Evolutionary conservation across 139 green algal species (phyloP), one percentile per base, ranked within the genome.

Genomic region (Volvox reticuliferus): DNA sequence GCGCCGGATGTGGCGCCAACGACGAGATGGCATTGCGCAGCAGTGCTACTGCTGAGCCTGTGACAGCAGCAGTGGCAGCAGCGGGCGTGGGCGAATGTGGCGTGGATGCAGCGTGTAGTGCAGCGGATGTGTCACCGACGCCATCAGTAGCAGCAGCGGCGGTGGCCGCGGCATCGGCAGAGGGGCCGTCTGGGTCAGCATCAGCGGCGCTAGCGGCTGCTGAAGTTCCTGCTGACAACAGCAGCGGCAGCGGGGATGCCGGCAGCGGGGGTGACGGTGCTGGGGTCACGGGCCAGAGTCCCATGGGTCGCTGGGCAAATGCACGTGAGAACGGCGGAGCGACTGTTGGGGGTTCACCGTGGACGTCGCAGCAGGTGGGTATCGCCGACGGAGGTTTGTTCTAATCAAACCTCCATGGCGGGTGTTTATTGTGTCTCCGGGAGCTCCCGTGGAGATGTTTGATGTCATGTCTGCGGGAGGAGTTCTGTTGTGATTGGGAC

Each of bases 321-420:
- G 75, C 30, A 30, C 75, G 75, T 1, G 75, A 81, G 0, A 19
- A 32, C 19, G 73, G 73, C 73, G 73, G 24, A 22, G 67, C 14
- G 22, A 26, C 67, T 5, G 67, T 75, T 28, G 67, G 67, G 24
- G 73, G 24, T 21, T 32, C 73, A 22, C 2, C 73, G 24, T n/a
- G 73, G 24, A 19, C 73, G 73, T 79, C 73, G 26, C 73, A 79
- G 28, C 73, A 79, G 73, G 73, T 79, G 73, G 26, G 73, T 75
- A 12, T 26, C 22, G 6, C 24, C 67, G 67, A 28, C 6, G 22
- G 22, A 32, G 67, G 12, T 75, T 75, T 26, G 67, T n/a, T n/a
- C n/a, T n/a, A n/a, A n/a, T n/a, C n/a, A n/a, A n/a, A n/a, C n/a
- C n/a, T n/a, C n/a, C n/a, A n/a, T n/a, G n/a, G n/a, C n/a, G 12